Base-by-base conservation (phyloP, 1,284 basidiomycete genomes). In the Thelephora terrestris region DNA sequence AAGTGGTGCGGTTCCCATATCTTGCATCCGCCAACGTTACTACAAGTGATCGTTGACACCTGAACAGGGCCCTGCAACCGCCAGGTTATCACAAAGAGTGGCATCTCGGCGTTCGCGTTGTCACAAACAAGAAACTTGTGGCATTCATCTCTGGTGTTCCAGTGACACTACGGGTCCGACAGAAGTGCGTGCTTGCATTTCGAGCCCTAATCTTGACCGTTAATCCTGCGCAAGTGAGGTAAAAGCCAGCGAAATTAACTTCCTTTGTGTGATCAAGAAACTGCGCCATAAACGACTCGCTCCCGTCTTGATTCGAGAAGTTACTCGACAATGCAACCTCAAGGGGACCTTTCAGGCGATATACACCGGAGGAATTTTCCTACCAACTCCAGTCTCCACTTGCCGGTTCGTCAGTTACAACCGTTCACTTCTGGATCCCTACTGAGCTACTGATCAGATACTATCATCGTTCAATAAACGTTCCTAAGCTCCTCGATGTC, bases 101-200 rank as follows among this genome's bases (percentile, higher is more conserved):
- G 95, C 94, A 97, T 63, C 70, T 99, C 48, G 96, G 94, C 39
- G 93, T 99, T 7, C 83, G 95, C 17, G 94, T 98, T 5, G 76
- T 79, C 24, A 83, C 88, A 20, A 91, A 85, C 57, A 82, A 87
- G 67, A 97, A 95, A 65, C 76, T 99, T 1, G 90, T 99, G n/a
- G 96, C 89, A 0, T 99, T 99, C 65, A 98, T 99, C 58, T 87
- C 91, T n/a, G 96, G 91, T 38, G 84, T 99, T 42, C 93, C 94
- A 5, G 73, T 96, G 52, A 79, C 77, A 9, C 65, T 96, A 10
- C 81, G 85, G 21, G 84, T 93, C 7, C 82, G 92, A 43, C 68
- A 75, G 52, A 81, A 84, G 93, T 94, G 57, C 63, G 84, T 67
- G 7, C 21, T 49, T 32, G 24, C 43, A 24, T 17, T 14, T 29